A percentile compares a stretch with the other conserved stretches of the same genome.
These are phyloP conservation scores for Passiflora organensis DNA, from an alignment of 345 rosid genomes.

Conservation along the genomic window DNA sequence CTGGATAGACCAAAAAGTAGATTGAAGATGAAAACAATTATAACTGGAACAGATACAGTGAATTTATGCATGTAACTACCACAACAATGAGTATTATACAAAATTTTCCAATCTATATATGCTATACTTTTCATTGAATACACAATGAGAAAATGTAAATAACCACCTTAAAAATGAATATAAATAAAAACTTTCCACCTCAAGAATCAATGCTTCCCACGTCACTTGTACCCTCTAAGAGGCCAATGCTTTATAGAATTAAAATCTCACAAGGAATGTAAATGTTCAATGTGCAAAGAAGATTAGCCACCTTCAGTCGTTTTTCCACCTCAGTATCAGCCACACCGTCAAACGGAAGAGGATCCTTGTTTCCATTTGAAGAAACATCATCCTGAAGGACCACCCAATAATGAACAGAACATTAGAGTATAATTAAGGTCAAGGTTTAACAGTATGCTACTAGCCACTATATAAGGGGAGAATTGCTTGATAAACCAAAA, in stretches of 20 bases:
- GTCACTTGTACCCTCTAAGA: not conserved
- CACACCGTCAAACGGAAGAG: constrained; percentile 72
- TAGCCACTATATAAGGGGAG: not conserved
- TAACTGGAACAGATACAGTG: constrained; percentile 1
- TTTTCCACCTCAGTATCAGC: constrained; percentile 84
- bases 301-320: constrained; percentile 59
- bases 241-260: not conserved
- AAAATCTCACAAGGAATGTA: too few species aligned
- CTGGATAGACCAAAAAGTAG: constrained; percentile 40
- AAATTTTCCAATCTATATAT: too few species aligned
- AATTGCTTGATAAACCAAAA: constrained; percentile 6
- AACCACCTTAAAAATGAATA: not conserved
- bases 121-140: too few species aligned
- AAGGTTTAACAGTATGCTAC: not conserved
- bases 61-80: too few species aligned
- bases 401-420: constrained; percentile 13
- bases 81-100: too few species aligned
- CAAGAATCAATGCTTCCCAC: constrained; percentile 3
- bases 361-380: constrained; percentile 63
- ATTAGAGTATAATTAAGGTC: not conserved
- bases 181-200: constrained; percentile 2
- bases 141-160: too few species aligned
- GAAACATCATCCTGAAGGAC: constrained; percentile 67
- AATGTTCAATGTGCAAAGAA: too few species aligned
- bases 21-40: constrained; percentile 1